phyloP scores from a whole-genome alignment of 129 eudicot species.

The Pulicaria dysenterica region DNA sequence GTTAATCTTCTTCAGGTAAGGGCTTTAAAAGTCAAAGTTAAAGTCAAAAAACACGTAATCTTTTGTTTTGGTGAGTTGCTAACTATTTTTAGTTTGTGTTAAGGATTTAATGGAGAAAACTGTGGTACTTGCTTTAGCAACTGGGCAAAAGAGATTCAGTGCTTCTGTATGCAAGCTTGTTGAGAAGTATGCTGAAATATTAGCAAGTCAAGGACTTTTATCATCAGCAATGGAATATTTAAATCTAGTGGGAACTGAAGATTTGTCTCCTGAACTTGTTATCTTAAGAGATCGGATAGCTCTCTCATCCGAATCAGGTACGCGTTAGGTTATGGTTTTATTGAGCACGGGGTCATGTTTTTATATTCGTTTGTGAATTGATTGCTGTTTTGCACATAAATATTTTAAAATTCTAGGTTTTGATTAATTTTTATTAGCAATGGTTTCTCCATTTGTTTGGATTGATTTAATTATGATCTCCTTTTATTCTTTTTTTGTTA shows the following conservation, averaged over 20 bases:
- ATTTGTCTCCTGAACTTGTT: constrained; percentile 70
- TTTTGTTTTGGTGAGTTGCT: neutral
- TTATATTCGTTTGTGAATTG: neutral
- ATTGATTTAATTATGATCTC: no score
- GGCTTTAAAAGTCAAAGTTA: neutral
- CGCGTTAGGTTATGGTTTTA: constrained; percentile 1
- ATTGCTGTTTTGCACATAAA: neutral
- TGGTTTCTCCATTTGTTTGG: no score
- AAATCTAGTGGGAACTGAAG: constrained; percentile 67
- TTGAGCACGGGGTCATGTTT: neutral
- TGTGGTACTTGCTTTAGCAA: constrained; percentile 78
- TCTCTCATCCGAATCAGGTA: constrained; percentile 62
- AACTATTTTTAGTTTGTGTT: neutral
- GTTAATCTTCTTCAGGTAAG: constrained; percentile 78
- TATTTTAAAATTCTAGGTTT: no score
- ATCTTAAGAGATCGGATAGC: constrained; percentile 77
- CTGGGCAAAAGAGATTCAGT: constrained; percentile 75
- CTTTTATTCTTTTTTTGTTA: neutral
- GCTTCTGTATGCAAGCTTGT: constrained; percentile 70
- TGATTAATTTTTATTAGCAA: no score
- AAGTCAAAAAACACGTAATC: constrained; percentile 4
- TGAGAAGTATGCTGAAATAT: constrained; percentile 86
- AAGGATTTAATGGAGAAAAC: constrained; percentile 94
- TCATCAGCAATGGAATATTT: constrained; percentile 76
- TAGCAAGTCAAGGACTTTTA: constrained; percentile 86